Conservation (phyloP, 2,329 filamentous ascomycete species). For the Cytospora mali region DNA sequence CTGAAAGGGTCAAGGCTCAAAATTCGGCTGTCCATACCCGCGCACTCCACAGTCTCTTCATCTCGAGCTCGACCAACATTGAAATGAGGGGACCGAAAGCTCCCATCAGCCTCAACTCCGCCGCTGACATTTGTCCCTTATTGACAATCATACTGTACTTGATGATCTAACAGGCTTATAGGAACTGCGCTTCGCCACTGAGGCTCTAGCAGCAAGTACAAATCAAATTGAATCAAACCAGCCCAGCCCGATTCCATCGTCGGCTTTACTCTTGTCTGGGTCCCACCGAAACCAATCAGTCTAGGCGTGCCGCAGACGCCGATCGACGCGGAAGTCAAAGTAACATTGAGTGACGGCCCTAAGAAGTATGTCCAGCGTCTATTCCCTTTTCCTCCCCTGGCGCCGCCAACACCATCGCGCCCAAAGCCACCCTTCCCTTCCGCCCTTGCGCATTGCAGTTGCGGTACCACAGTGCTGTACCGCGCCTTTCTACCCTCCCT, state of each 20-base stretch:
- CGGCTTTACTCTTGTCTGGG: constrained; percentile 26
- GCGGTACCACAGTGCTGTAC: constrained; percentile 20
- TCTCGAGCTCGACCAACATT: constrained; percentile 9
- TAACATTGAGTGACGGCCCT: constrained; percentile 19
- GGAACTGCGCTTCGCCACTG: neutral
- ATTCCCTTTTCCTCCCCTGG: constrained; percentile 5
- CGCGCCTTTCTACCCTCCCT: constrained; percentile 9
- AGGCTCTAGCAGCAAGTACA: neutral
- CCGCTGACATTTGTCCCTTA: constrained; percentile 7
- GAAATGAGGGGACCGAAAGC: constrained; percentile 1
- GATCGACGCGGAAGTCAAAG: constrained; percentile 26
- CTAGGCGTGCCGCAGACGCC: constrained; percentile 26
- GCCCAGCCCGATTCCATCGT: constrained; percentile 9
- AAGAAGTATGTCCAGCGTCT: constrained; percentile 21
- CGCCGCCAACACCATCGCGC: constrained; percentile 8
- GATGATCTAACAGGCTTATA: constrained; percentile 11
- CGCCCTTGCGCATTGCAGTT: neutral
- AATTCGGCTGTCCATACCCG: constrained; percentile 23
- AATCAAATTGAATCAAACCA: neutral
- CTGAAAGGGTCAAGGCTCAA: constrained; percentile 17
- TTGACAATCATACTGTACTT: neutral
- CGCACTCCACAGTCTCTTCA: constrained; percentile 18
- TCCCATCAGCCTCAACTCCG: constrained; percentile 13
- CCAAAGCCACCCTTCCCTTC: neutral
- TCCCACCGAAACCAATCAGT: constrained; percentile 25